Evolutionary conservation across 1,139 yeast species (phyloP).

Genomic region (Pichia sp.): DNA sequence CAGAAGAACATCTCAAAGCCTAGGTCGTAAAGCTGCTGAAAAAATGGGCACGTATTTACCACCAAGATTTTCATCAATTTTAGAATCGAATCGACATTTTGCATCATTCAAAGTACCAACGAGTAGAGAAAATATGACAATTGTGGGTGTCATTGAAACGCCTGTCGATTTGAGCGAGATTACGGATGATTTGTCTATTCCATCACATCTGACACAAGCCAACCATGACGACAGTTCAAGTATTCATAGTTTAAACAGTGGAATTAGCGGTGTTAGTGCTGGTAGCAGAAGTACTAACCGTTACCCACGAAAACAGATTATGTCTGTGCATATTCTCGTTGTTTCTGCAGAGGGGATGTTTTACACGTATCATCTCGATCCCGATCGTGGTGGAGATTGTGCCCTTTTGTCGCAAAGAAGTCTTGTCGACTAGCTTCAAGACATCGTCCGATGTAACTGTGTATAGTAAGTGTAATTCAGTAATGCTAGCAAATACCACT

Average conservation of each 20-base stretch:
- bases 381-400: constrained; percentile 93
- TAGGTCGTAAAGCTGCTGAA: constrained; percentile 71
- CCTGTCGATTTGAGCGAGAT: not conserved
- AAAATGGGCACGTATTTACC: constrained; percentile 87
- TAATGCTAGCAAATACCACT: too few species aligned
- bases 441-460: too few species aligned
- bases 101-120: constrained; percentile 84
- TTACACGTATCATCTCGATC: constrained; percentile 79
- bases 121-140: constrained; percentile 53
- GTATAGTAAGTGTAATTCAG: too few species aligned
- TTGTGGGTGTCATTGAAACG: constrained; percentile 47
- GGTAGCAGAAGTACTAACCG: constrained; percentile 21
- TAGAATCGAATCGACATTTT: constrained; percentile 91
- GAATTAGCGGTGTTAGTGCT: too few species aligned
- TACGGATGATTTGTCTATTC: constrained; percentile 9
- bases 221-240: constrained; percentile 18
- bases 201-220: constrained; percentile 19
- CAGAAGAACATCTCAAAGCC: constrained; percentile 46
- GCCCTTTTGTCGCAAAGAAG: constrained; percentile 56
- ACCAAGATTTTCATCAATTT: constrained; percentile 71
- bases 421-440: constrained; percentile 17
- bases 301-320: not conserved
- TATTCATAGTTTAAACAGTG: not conserved
- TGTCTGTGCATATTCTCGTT: constrained; percentile 61
- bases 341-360: constrained; percentile 84